These are phyloP conservation scores for Fomitopsis schrenkii DNA, from an alignment of 1,284 basidiomycete genomes.

Conservation along the genomic window DNA sequence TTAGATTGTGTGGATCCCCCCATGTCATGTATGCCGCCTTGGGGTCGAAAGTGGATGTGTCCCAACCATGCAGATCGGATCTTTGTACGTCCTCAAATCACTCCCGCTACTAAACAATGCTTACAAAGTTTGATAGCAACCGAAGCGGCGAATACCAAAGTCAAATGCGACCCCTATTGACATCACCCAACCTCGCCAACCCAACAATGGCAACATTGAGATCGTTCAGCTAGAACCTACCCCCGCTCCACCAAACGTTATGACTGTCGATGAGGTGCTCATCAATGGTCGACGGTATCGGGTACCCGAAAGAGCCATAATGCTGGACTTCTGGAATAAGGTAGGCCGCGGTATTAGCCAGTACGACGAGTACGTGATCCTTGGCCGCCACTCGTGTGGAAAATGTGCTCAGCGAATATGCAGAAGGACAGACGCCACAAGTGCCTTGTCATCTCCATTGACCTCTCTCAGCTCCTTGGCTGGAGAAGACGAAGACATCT, in stretches of 20 bases:
- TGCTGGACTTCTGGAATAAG: constrained; percentile 95
- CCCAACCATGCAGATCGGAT: constrained; percentile 90
- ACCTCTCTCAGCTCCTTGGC: constrained; percentile 74
- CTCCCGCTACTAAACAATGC: neutral
- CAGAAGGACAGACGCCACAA: constrained; percentile 31
- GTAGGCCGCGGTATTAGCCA: constrained; percentile 43
- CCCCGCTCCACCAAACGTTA: constrained; percentile 34
- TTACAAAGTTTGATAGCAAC: constrained; percentile 41
- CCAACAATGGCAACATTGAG: constrained; percentile 92
- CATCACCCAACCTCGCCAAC: constrained; percentile 63
- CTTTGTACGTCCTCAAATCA: constrained; percentile 44
- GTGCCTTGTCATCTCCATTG: constrained; percentile 62
- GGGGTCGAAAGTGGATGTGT: constrained; percentile 97
- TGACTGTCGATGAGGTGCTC: constrained; percentile 68
- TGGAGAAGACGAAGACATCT: constrained; percentile 43
- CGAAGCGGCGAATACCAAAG: constrained; percentile 74
- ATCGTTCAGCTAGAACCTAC: constrained; percentile 67
- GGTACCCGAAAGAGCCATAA: constrained; percentile 90
- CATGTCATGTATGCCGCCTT: constrained; percentile 79
- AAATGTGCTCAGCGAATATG: neutral
- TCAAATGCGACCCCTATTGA: constrained; percentile 64
- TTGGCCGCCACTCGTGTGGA: neutral
- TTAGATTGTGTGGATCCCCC: constrained; percentile 95
- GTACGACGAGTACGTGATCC: constrained; percentile 37
- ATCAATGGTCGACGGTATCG: constrained; percentile 86